A percentile compares a stretch with the other conserved stretches of the same genome.
Evolutionary conservation across 257 asterid species (phyloP).

Genomic region (Solanum dulcamara): DNA sequence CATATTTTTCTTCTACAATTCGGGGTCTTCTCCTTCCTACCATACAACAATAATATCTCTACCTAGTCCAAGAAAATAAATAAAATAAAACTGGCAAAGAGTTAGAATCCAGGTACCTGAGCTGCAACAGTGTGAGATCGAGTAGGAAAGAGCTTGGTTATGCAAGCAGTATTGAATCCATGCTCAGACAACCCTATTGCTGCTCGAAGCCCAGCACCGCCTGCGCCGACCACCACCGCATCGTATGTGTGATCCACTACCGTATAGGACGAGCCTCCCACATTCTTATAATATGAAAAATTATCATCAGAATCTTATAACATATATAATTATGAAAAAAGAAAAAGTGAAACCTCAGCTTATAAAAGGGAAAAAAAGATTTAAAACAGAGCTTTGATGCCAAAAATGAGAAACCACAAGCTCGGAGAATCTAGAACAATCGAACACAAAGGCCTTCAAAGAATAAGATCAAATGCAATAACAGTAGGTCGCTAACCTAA

Average conservation of each 20-base stretch:
- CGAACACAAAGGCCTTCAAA: neutral
- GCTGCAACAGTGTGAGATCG: slow-evolving; percentile 99
- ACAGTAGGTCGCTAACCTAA: neutral
- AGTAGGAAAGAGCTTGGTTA: slow-evolving; percentile 94
- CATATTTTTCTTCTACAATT: neutral
- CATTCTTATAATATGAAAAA: slow-evolving; percentile 44
- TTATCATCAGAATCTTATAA: neutral
- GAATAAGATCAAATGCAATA: neutral
- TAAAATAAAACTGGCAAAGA: neutral
- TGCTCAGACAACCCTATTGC: slow-evolving; percentile 98
- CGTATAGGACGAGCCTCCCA: slow-evolving; percentile 59
- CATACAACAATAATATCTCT: neutral
- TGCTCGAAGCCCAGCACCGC: slow-evolving; percentile 98
- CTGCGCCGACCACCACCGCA: slow-evolving; percentile 98
- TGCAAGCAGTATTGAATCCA: slow-evolving; percentile 98
- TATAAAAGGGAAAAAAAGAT: neutral
- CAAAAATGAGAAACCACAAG: neutral
- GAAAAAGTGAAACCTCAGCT: neutral
- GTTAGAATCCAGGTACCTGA: slow-evolving; percentile 38
- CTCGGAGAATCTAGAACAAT: neutral
- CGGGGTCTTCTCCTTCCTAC: neutral
- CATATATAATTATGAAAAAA: neutral
- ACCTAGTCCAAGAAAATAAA: neutral
- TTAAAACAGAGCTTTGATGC: neutral
- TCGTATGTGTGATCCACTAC: slow-evolving; percentile 97